Evolutionary conservation across 1,284 basidiomycete species (phyloP).

Genomic region (Irpex sp.): DNA sequence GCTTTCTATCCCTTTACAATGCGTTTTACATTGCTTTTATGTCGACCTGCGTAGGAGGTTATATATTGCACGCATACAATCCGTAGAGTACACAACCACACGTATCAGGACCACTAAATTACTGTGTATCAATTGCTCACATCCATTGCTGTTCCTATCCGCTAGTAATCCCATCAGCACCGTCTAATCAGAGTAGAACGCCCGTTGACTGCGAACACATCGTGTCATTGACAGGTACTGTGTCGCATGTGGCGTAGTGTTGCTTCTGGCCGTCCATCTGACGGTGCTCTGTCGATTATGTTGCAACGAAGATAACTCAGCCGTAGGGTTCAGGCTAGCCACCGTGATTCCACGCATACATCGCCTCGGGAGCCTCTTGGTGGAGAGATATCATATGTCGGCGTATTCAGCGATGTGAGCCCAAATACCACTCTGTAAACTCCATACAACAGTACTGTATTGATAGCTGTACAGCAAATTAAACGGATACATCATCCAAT

Average conservation of each 20-base stretch:
- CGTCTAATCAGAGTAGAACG: not conserved
- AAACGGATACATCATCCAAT: not conserved
- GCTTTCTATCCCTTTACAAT: not conserved
- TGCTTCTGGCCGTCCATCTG: too few species aligned
- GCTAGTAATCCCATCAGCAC: not conserved
- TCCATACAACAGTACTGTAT: not conserved
- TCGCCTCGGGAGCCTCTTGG: too few species aligned
- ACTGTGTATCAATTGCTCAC: conserved; percentile 1
- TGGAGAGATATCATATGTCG: too few species aligned
- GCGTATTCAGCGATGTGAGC: too few species aligned
- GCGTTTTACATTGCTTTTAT: not conserved
- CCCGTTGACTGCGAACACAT: too few species aligned
- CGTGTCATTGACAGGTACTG: too few species aligned
- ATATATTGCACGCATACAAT: not conserved
- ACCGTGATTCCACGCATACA: too few species aligned
- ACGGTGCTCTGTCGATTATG: too few species aligned
- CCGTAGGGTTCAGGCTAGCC: too few species aligned
- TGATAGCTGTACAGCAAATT: not conserved
- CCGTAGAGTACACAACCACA: not conserved
- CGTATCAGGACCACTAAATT: not conserved
- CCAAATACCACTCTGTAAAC: too few species aligned
- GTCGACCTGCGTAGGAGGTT: not conserved
- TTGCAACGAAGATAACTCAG: too few species aligned
- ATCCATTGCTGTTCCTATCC: conserved; percentile 4
- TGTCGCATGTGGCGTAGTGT: too few species aligned